Base-by-base conservation (phyloP, 768 basidiomycete species). In the Gymnopilus junonius region DNA sequence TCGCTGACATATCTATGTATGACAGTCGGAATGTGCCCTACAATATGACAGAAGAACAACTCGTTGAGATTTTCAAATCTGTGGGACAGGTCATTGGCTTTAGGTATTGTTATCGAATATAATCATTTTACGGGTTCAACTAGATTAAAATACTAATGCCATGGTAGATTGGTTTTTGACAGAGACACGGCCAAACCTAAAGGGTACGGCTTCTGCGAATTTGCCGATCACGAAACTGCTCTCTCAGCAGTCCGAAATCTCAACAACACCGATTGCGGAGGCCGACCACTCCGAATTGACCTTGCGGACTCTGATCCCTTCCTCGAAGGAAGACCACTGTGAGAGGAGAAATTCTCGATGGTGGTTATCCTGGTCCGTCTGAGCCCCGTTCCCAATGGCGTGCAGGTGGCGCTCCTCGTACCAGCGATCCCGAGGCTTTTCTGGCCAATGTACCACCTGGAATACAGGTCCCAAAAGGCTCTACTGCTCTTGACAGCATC, bases 181-280 rank as follows among this genome's bases (percentile, higher is more conserved):
- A 82, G 93, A 72, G 93, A 94, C 61, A 95, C 94, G n/a, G 94
- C 94, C 58, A 96, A 96, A 74, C 93, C 95, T 55, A 91, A 90
- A 77, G 95, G 95, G 29, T 97, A 95, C 75, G 95, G 94, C 21
- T 94, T 94, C 72, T 94, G 93, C 81, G 93, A 95, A 85, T 95
- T 93, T 70, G 86, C 90, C 67, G 97, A 99, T 77, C 93, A 97
- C 75, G 96, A 97, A 77, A 99, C 97, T 23, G 97, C 97, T 7
- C 77, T 87, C 25, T 97, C 95, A 55, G 97, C 97, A 51, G 94
- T 99, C 15, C 90, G 97, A 70, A 99, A 99, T 73, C 85, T 99
- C 53, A 95, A 97, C 76, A 94, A 93, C 64, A 87, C 87, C 55
- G 94, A 95, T 68, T 92, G 98, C 32, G 94, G 93, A 59, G 97